Conservation (phyloP, 306 rosid species). For the Vigna radiata region DNA sequence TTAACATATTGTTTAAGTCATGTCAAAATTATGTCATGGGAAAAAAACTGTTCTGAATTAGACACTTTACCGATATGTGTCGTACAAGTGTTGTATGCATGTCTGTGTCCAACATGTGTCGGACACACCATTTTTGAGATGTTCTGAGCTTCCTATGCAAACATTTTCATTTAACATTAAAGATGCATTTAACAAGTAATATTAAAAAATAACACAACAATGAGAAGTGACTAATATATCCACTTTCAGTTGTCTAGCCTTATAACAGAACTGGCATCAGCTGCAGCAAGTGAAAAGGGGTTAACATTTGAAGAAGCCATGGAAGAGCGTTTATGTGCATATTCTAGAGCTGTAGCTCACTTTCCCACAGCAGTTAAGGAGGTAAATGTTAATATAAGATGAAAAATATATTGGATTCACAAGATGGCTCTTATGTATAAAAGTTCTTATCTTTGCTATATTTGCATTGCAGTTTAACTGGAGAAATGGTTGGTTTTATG, state of each 20-base stretch:
- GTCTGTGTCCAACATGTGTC: no score
- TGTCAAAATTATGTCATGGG: no score
- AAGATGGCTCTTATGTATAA: neutral
- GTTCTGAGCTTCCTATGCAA: neutral
- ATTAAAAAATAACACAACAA: neutral
- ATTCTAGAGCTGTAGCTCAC: conserved; percentile 84
- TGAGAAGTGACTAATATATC: conserved; percentile 30
- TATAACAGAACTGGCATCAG: conserved; percentile 72
- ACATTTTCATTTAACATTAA: neutral
- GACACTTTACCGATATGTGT: no score
- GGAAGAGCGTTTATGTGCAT: conserved; percentile 90
- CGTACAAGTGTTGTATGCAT: no score
- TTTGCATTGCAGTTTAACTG: conserved; percentile 86
- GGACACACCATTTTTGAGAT: no score
- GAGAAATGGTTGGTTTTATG: conserved; percentile 97
- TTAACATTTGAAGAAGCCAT: conserved; percentile 73
- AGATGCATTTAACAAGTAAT: neutral
- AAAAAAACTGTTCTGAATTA: no score
- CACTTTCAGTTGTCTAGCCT: conserved; percentile 78
- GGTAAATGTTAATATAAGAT: conserved; percentile 51
- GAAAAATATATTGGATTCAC: conserved; percentile 4
- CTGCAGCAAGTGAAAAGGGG: conserved; percentile 81
- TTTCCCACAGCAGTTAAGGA: conserved; percentile 98
- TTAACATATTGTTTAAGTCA: no score
- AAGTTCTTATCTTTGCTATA: conserved; percentile 38